Base-by-base conservation (phyloP, 2,329 filamentous ascomycete genomes). In the Alternaria burnsii region DNA sequence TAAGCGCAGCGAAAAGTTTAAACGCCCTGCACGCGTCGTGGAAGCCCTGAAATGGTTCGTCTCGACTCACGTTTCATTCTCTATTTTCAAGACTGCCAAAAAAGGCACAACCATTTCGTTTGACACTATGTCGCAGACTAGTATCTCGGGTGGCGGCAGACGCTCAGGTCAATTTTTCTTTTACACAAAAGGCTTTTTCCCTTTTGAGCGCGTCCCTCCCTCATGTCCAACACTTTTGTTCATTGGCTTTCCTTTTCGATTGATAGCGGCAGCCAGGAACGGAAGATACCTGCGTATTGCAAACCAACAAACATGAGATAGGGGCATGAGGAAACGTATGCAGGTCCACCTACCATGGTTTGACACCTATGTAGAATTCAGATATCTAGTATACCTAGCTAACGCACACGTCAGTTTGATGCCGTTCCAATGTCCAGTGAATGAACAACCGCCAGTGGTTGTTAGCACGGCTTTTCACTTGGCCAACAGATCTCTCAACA, bases 1-100 rank as follows among this genome's bases (percentile, higher is more conserved):
- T 34, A 34, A 42, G 40, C 12, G 40, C 22, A 36, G 41, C 14
- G 28, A 40, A 53, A 53, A 53, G 26, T 43, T 53, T 14, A 61
- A 53, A 48, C 36, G 32, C 26, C 42, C 28, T 52, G 48, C 22
- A 20, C 34, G 30, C 32, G 38, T 42, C 24, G 48, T 43, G 12
- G 40, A 34, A 58, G 58, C 60, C 57, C 62, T 67, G 55, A 40
- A 47, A 62, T 64, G 54, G 60, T 63, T 63, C 63, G 43, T 52
- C 47, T 38, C 54, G 52, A 40, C 48, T 48, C 42, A 32, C 28
- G 54, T 58, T 60, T 61, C 54, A 48, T 30, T 6, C 41, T 58
- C 32, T 38, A 16, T 30, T 40, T 30, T 38, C 26, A 30, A 48
- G 32, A 11, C 20, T 9, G 12, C 47, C 51, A 40, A 52, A 57